phyloP scores from a whole-genome alignment of 306 rosid species.

The Quillaja saponaria region DNA sequence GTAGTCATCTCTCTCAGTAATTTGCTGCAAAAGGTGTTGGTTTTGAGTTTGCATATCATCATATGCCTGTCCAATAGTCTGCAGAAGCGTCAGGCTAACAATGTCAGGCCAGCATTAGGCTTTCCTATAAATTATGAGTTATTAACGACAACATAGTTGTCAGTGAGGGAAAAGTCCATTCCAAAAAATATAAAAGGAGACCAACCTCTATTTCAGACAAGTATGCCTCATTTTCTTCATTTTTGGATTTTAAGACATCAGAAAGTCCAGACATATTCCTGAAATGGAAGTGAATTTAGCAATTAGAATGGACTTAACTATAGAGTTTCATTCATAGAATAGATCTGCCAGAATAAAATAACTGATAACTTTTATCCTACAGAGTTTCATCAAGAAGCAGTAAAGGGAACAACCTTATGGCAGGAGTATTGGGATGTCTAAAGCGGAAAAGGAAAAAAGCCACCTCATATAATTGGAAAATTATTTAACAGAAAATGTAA shows the following conservation, averaged over 20 bases:
- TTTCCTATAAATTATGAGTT: slow-evolving; percentile 5
- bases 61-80: slow-evolving; percentile 97
- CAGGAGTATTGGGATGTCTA: too few relatives aligned
- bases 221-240: slow-evolving; percentile 84
- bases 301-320: slow-evolving; percentile 12
- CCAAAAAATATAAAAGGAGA: slow-evolving; percentile 28
- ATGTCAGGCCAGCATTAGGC: slow-evolving; percentile 19
- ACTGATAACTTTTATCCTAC: too few relatives aligned
- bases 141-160: slow-evolving; percentile 13
- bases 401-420: too few relatives aligned
- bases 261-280: slow-evolving; percentile 62
- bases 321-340: too few relatives aligned
- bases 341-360: too few relatives aligned
- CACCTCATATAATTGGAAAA: too few relatives aligned
- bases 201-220: slow-evolving; percentile 95
- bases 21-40: slow-evolving; percentile 92
- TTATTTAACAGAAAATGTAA: too few relatives aligned
- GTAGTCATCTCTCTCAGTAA: slow-evolving; percentile 96
- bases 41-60: slow-evolving; percentile 98
- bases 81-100: slow-evolving; percentile 31
- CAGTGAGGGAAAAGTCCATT: slow-evolving; percentile 13
- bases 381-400: too few relatives aligned
- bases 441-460: too few relatives aligned
- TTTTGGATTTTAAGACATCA: slow-evolving; percentile 70
- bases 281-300: slow-evolving; percentile 37